Evolutionary conservation across 441 rosid genomes (phyloP), one percentile per base, ranked within the genome.

Genomic region (Arabidopsis lyrata): DNA sequence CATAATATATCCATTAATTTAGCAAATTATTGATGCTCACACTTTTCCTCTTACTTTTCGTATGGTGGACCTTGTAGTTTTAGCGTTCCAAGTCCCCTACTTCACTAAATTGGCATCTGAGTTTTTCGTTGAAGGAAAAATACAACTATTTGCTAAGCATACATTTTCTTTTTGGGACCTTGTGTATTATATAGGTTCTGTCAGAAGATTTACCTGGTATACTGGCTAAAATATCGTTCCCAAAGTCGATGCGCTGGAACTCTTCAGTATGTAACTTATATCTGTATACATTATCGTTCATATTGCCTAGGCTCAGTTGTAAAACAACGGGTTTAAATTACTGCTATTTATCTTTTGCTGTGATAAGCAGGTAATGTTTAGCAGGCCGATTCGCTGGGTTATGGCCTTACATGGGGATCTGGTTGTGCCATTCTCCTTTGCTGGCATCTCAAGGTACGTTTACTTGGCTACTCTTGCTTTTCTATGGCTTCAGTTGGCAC

Each of bases 381-480:
- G 98, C 84, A 83, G 99, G 76, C 99, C 99, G 54, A 75, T 95
- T 74, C 96, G 97, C 77, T 95, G 99, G 99, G 85, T 95, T 77
- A 75, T 92, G 92, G 96, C 98, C 78, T 81, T 95, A 74, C 97
- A 92, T 70, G 99, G 99, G 70, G 91, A 86, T 70, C 80, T 78
- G 57, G 79, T 89, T 69, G 89, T 95, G 80, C 99, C 98, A 60
- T 92, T 95, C 81, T 76, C 63, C 2, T 90, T 86, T 87, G 95
- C 97, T 82, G 99, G 98, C 73, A 80, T 90, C 77, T 76, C 81
- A 65, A 92, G 99, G 99, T 92, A 80, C 29, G 48, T 75, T 66
- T 77, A 58, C 44, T 72, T 81, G 73, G 67, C 39, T 66, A 50
- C 45, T 41, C 47, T 78, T 62, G 14, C 20, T 65, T 59, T 64